These are phyloP conservation scores for Colletotrichum orchidophilum DNA, from an alignment of 2,329 filamentous ascomycete genomes.

Conservation along the genomic window DNA sequence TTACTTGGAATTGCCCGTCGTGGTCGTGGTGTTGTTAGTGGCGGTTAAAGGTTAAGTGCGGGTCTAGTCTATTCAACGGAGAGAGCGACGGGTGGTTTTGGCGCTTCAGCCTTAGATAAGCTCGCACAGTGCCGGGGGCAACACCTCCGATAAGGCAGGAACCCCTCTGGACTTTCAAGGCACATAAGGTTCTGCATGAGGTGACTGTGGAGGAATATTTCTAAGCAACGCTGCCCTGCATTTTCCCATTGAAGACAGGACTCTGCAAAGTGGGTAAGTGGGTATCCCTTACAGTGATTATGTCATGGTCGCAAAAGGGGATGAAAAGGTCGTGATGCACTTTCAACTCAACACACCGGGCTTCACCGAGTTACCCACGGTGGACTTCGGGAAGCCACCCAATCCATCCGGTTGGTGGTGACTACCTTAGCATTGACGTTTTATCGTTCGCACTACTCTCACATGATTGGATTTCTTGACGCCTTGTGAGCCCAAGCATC, in stretches of 20 bases:
- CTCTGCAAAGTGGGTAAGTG: not conserved
- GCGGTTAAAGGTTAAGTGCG: constrained; percentile 14
- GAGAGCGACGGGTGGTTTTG: not conserved
- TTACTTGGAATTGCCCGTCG: not conserved
- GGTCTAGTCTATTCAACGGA: not conserved
- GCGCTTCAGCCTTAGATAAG: constrained; percentile 29
- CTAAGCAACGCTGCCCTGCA: constrained; percentile 12
- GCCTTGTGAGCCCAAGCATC: constrained; percentile 12
- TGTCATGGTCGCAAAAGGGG: constrained; percentile 16
- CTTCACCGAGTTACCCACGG: not conserved
- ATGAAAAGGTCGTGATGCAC: not conserved
- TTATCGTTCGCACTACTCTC: not conserved
- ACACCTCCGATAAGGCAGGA: constrained; percentile 24
- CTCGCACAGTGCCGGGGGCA: constrained; percentile 23
- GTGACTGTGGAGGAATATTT: not conserved
- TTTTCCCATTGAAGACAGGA: not conserved
- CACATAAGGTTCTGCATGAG: not conserved
- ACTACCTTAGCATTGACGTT: not conserved
- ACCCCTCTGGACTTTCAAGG: constrained; percentile 13
- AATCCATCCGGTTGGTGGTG: not conserved
- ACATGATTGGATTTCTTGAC: not conserved
- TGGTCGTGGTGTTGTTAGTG: constrained; percentile 4
- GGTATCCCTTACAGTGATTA: constrained; percentile 7
- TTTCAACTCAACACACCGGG: not conserved
- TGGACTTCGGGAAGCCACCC: not conserved